phyloP scores from a whole-genome alignment of 768 basidiomycete genomes.

The Galerina sulciceps region DNA sequence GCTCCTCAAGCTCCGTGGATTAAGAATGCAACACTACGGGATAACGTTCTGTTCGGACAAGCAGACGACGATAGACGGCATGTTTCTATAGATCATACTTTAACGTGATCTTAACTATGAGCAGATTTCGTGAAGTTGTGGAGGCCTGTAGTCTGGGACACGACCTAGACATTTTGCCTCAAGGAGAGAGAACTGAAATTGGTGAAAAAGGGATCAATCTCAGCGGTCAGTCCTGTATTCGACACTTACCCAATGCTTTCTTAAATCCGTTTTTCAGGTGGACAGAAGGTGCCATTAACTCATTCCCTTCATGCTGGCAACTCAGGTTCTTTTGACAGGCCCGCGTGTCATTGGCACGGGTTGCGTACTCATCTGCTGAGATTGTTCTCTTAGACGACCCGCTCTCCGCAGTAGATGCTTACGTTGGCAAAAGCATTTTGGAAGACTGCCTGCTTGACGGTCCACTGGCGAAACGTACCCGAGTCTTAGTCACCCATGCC shows the following conservation, averaged over 20 bases:
- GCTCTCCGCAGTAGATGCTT: slow-evolving; percentile 77
- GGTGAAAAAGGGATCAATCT: slow-evolving; percentile 80
- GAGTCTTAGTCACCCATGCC: slow-evolving; percentile 66
- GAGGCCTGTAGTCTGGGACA: slow-evolving; percentile 70
- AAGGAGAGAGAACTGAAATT: slow-evolving; percentile 72
- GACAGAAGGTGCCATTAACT: slow-evolving; percentile 35
- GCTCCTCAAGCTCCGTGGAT: slow-evolving; percentile 71
- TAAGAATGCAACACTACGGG: slow-evolving; percentile 65
- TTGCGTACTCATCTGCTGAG: slow-evolving; percentile 74
- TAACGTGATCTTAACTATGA: neutral
- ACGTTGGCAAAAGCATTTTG: slow-evolving; percentile 70
- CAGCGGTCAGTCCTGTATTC: slow-evolving; percentile 45
- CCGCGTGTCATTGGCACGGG: slow-evolving; percentile 76
- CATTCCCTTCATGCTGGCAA: neutral
- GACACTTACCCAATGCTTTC: neutral
- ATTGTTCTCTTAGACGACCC: slow-evolving; percentile 84
- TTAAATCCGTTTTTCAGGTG: slow-evolving; percentile 25
- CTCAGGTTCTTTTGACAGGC: slow-evolving; percentile 42
- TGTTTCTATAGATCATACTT: neutral
- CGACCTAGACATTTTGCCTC: slow-evolving; percentile 72
- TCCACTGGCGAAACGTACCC: slow-evolving; percentile 55
- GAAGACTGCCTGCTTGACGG: slow-evolving; percentile 63
- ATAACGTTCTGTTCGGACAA: slow-evolving; percentile 79
- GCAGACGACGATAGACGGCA: slow-evolving; percentile 61
- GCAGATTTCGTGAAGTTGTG: slow-evolving; percentile 60